Conservation (phyloP, 163 green algal species). For the Chlamydomonas reinhardtii region DNA sequence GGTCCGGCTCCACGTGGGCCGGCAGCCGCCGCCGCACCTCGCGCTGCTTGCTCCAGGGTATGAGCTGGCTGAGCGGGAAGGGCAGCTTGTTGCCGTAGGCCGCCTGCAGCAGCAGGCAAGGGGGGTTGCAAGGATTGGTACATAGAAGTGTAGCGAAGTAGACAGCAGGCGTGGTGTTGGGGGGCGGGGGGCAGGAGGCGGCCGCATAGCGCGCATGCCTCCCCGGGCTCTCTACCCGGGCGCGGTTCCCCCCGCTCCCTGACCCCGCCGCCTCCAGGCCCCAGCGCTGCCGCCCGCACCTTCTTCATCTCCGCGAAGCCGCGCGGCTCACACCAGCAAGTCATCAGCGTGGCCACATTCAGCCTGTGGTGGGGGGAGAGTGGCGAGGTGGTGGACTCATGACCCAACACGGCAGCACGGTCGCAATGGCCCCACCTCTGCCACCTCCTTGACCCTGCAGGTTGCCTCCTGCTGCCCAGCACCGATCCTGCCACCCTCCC, state of each 20-base stretch:
- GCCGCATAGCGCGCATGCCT: not conserved
- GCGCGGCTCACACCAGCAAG: conserved; percentile 57
- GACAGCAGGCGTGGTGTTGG: no score
- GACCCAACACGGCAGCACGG: no score
- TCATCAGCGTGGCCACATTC: conserved; percentile 58
- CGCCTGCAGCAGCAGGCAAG: not conserved
- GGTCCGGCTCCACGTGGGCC: conserved; percentile 20
- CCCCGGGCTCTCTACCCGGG: no score
- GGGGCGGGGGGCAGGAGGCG: no score
- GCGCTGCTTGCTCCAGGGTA: conserved; percentile 60
- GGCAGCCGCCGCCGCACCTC: conserved; percentile 54
- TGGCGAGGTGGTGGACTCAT: not conserved
- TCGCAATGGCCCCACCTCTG: no score
- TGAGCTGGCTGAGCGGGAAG: conserved; percentile 66
- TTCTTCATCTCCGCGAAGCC: conserved; percentile 64
- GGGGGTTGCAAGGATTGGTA: no score
- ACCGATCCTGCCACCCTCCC: no score
- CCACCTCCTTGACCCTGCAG: no score
- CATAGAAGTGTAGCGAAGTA: no score
- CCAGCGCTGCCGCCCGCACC: conserved; percentile 23
- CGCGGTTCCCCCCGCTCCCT: no score
- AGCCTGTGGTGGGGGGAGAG: conserved; percentile 22
- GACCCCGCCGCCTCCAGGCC: no score
- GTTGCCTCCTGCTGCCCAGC: no score
- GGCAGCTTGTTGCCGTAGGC: conserved; percentile 51